Evolutionary conservation across 306 rosid genomes (phyloP), one percentile per base, ranked within the genome.

Genomic region (Morella rubra): DNA sequence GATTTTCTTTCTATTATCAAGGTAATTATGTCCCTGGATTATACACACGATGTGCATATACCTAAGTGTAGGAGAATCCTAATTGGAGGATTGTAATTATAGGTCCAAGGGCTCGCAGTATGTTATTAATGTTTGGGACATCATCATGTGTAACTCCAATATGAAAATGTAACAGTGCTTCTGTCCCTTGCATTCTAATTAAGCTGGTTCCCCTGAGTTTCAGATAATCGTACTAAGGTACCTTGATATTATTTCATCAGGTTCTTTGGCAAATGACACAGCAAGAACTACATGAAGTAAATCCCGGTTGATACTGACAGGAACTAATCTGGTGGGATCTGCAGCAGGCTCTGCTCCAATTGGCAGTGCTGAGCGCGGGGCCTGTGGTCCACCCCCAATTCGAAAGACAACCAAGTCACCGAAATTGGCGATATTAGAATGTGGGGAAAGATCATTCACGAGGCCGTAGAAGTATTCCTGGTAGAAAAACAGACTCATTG

Each of bases 281-380:
- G 97, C 97, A 18, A 95, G 97, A 73, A 95, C 92, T 16, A 78
- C 18, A 68, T 88, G 96, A 62, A 92, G 96, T 86, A 95, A 85
- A 84, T 95, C 99, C 72, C 81, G 88, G 82, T 85, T 89, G 70
- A 91, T 87, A 77, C 86, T 90, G 60, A 91, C 96, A 73, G 91
- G 92, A 50, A 88, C 97, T 71, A 92, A 84, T 84, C 97, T 86
- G 32, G 93, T 92, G 50, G 99, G 97, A 70, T 92, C 97, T 44
- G 97, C 97, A 4, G 93, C 91, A 70, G 99, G 99, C 83, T 95
- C 97, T 55, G 99, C 99, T 72, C 99, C 98, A 82, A 95, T 92
- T 51, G 97, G 98, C 88, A 95, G 80, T 72, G 98, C 98, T 51
- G 97, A 95, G 7, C 96, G 97, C 0, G 97, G 98, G 77, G 98